A percentile compares a stretch with the other conserved stretches of the same genome.
phyloP scores from a whole-genome alignment of 306 rosid species.

The Dalbergia oliveri region DNA sequence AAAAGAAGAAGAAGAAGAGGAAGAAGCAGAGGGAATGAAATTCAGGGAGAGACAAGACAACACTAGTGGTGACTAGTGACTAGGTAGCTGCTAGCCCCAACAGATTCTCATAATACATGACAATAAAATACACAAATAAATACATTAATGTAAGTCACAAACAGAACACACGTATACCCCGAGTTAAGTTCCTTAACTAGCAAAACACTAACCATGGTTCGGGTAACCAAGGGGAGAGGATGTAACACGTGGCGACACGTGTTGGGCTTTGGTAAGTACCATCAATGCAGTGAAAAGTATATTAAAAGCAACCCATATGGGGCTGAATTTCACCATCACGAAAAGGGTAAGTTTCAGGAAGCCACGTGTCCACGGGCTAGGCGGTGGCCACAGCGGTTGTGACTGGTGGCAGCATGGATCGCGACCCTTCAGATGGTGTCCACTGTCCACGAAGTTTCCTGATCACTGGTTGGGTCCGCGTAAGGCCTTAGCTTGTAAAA shows the following conservation, averaged over 20 bases:
- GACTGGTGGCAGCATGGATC: slow-evolving; percentile 51
- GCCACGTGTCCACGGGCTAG: slow-evolving; percentile 57
- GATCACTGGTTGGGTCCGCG: slow-evolving; percentile 34
- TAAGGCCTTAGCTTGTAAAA: neutral
- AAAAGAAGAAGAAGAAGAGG: neutral
- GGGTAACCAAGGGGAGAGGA: slow-evolving; percentile 25
- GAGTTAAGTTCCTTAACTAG: slow-evolving; percentile 32
- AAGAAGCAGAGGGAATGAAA: neutral
- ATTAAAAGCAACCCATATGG: neutral
- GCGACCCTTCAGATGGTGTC: slow-evolving; percentile 17
- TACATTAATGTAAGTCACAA: neutral
- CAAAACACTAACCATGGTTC: slow-evolving; percentile 45
- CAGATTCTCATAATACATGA: too few relatives aligned
- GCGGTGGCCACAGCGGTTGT: slow-evolving; percentile 50
- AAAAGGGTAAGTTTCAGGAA: slow-evolving; percentile 28
- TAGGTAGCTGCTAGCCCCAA: neutral
- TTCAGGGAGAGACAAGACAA: neutral
- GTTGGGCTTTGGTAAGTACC: slow-evolving; percentile 35
- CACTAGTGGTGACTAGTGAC: too few relatives aligned
- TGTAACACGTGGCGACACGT: slow-evolving; percentile 66
- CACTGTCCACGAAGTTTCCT: slow-evolving; percentile 50
- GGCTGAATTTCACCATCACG: slow-evolving; percentile 33
- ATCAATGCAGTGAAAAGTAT: neutral
- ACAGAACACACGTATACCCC: too few relatives aligned
- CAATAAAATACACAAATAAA: too few relatives aligned